Percentiles rank a stretch among this genome's conserved stretches.
These are phyloP conservation scores for Climacium dendroides DNA, from an alignment of 225 moss, liverwort and hornwort species.

Conservation along the genomic window DNA sequence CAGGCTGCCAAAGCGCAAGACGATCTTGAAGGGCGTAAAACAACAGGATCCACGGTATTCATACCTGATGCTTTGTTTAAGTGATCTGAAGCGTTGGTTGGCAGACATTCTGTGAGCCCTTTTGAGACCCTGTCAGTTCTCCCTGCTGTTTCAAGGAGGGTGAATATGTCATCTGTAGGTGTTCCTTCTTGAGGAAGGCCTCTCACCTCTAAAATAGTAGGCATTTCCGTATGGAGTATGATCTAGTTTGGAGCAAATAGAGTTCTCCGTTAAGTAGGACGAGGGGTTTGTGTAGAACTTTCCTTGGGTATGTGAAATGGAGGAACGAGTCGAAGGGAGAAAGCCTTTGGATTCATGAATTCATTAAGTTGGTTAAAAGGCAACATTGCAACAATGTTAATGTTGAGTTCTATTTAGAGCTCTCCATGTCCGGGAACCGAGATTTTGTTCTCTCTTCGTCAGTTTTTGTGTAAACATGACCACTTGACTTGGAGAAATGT, in stretches of 20 bases:
- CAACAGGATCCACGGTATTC: constrained; percentile 74
- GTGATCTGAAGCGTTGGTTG: not conserved
- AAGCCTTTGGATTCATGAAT: not conserved
- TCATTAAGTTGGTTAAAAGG: not conserved
- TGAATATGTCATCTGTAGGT: not conserved
- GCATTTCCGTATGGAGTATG: not conserved
- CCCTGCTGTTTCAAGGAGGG: not conserved
- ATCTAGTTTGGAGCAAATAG: too few species aligned
- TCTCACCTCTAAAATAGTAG: not conserved
- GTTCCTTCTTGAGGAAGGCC: too few species aligned
- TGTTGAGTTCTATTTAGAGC: not conserved
- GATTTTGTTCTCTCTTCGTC: not conserved
- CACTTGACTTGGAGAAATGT: not conserved
- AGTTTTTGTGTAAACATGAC: not conserved
- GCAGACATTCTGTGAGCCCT: not conserved
- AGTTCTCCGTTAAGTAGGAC: not conserved
- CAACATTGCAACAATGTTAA: not conserved
- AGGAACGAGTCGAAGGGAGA: not conserved
- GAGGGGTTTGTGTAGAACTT: not conserved
- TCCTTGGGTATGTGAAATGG: too few species aligned
- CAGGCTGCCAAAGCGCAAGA: constrained; percentile 51
- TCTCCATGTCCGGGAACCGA: not conserved
- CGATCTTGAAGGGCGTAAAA: constrained; percentile 63
- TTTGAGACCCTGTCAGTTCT: not conserved
- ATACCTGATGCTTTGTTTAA: constrained; percentile 4